Percentiles rank a stretch among this genome's conserved stretches.
Evolutionary conservation across 2,329 filamentous ascomycete species (phyloP).

Genomic region (Colletotrichum sp.): DNA sequence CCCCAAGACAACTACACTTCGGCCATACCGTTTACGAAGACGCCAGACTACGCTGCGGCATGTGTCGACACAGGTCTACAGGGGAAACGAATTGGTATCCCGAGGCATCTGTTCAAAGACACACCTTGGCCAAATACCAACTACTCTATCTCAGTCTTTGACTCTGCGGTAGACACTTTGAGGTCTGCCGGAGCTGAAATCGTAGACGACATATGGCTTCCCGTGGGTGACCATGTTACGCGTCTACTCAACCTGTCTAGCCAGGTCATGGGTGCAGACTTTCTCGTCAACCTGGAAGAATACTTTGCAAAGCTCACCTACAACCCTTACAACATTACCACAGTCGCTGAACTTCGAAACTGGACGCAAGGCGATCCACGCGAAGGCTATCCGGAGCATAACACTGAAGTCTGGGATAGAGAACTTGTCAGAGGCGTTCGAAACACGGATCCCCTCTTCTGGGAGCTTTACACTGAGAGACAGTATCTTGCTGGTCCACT

Average conservation of each 20-base stretch:
- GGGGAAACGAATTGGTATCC: conserved; percentile 68
- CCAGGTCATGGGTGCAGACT: conserved; percentile 58
- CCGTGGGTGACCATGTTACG: background rate
- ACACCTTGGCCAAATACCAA: background rate
- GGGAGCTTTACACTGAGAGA: conserved; percentile 58
- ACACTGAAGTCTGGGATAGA: conserved; percentile 61
- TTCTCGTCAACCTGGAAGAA: conserved; percentile 53
- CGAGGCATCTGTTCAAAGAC: conserved; percentile 54
- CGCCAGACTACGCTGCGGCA: conserved; percentile 66
- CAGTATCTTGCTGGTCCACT: conserved; percentile 57
- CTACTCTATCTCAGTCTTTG: conserved; percentile 52
- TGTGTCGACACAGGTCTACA: conserved; percentile 56
- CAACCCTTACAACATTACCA: conserved; percentile 62
- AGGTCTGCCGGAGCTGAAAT: conserved; percentile 61
- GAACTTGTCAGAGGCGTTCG: conserved; percentile 55
- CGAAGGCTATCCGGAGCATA: conserved; percentile 62
- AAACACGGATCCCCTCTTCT: conserved; percentile 61
- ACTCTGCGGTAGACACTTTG: conserved; percentile 56
- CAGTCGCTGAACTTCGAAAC: conserved; percentile 51
- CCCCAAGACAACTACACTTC: conserved; percentile 67
- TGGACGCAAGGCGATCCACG: conserved; percentile 58
- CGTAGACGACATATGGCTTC: conserved; percentile 57
- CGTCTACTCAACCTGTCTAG: conserved; percentile 46
- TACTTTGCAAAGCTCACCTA: conserved; percentile 60
- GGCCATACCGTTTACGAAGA: conserved; percentile 52